Conservation (phyloP, 805 yeast genomes). For the Metschnikowia picachoensis region DNA sequence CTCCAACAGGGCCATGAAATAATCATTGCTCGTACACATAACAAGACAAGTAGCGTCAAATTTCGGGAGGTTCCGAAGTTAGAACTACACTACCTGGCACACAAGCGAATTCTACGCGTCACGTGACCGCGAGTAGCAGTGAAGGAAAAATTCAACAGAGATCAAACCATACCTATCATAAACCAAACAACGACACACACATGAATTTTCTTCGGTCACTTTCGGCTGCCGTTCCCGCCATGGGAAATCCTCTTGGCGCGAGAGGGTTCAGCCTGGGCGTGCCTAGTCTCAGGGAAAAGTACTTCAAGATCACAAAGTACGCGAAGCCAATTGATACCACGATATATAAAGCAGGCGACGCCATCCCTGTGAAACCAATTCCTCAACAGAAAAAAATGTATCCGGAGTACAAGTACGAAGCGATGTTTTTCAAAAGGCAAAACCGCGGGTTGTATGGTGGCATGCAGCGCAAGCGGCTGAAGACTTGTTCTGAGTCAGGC, state of each 20-base stretch:
- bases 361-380: conserved; percentile 19
- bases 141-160: background rate
- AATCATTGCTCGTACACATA: no score
- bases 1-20: no score
- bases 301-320: conserved; percentile 38
- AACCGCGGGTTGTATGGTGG: conserved; percentile 92
- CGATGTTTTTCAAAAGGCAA: conserved; percentile 74
- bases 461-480: conserved; percentile 69
- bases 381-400: conserved; percentile 13
- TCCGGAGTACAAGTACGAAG: conserved; percentile 54
- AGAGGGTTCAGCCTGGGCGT: conserved; percentile 7
- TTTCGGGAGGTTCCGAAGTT: no score
- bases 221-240: conserved; percentile 4
- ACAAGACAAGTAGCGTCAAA: no score
- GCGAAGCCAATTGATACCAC: conserved; percentile 35
- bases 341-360: conserved; percentile 36
- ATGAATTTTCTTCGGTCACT: conserved; percentile 16
- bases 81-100: no score
- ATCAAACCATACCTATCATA: no score
- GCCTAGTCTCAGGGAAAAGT: conserved; percentile 28
- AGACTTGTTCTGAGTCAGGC: conserved; percentile 71
- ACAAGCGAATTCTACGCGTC: background rate
- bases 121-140: background rate
- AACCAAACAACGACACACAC: background rate
- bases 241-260: background rate